phyloP scores from a whole-genome alignment of 2,329 filamentous ascomycete species.

The Fusarium staphyleae region DNA sequence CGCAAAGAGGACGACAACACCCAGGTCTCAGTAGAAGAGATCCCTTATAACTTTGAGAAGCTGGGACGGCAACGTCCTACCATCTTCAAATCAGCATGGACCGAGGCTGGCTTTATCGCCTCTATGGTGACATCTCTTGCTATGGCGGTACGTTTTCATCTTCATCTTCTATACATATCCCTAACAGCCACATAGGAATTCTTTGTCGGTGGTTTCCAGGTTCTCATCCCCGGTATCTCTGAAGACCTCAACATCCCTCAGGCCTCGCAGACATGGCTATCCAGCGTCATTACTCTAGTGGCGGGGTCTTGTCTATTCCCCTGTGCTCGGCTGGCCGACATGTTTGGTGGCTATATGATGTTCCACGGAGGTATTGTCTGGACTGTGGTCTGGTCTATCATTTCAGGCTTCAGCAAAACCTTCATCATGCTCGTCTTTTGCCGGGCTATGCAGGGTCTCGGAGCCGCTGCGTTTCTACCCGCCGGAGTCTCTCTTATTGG shows the following conservation, averaged over 20 bases:
- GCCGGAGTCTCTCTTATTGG: constrained; percentile 72
- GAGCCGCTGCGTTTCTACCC: constrained; percentile 72
- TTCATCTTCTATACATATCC: neutral
- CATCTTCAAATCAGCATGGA: constrained; percentile 58
- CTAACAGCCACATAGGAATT: constrained; percentile 60
- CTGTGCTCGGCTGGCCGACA: constrained; percentile 64
- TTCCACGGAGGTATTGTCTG: constrained; percentile 64
- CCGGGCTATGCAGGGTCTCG: constrained; percentile 72
- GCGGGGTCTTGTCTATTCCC: constrained; percentile 66
- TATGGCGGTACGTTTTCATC: constrained; percentile 54
- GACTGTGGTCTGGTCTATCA: constrained; percentile 69
- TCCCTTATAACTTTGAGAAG: constrained; percentile 54
- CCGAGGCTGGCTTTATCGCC: constrained; percentile 65
- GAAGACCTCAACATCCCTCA: constrained; percentile 67
- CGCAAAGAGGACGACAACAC: neutral
- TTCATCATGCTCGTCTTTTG: constrained; percentile 72
- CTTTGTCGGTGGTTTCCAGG: constrained; percentile 75
- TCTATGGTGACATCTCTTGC: constrained; percentile 67
- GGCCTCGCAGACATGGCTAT: constrained; percentile 68
- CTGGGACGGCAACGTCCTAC: constrained; percentile 66
- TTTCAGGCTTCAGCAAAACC: constrained; percentile 69
- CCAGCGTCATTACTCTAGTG: constrained; percentile 64
- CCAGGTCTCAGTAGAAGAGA: constrained; percentile 19
- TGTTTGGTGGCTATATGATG: constrained; percentile 64
- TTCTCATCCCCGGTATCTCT: constrained; percentile 71